Percentiles rank a stretch among this genome's conserved stretches.
Evolutionary conservation across 2,329 filamentous ascomycete genomes (phyloP).

Genomic region (Gliomastix tumulicola): DNA sequence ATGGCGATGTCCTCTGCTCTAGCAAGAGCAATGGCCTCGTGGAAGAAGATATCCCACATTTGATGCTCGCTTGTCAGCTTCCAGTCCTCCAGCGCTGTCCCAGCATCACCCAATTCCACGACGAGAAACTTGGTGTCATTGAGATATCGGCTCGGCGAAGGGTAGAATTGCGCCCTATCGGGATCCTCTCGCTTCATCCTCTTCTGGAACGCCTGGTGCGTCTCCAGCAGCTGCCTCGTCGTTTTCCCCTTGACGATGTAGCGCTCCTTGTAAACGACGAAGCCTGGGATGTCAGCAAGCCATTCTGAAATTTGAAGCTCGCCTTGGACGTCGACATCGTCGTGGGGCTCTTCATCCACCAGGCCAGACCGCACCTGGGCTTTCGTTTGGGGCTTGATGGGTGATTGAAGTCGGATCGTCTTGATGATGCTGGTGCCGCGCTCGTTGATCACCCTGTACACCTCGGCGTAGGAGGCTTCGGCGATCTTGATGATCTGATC

Average conservation of each 20-base stretch:
- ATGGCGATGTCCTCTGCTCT: conserved; percentile 49
- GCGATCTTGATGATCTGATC: conserved; percentile 56
- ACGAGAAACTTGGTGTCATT: conserved; percentile 52
- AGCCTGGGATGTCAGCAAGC: conserved; percentile 57
- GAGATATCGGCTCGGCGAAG: conserved; percentile 52
- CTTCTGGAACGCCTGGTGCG: conserved; percentile 52
- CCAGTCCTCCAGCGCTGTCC: conserved; percentile 52
- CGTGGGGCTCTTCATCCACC: conserved; percentile 52
- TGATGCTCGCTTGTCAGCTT: conserved; percentile 39
- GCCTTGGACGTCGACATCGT: conserved; percentile 45
- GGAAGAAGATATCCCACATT: conserved; percentile 57
- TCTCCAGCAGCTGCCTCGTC: conserved; percentile 45
- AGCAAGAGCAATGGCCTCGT: conserved; percentile 52
- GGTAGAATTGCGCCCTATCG: conserved; percentile 52
- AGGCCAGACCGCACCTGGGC: conserved; percentile 44
- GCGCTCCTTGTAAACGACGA: conserved; percentile 59
- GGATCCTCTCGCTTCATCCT: conserved; percentile 48
- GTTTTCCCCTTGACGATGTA: conserved; percentile 53
- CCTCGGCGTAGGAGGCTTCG: conserved; percentile 60
- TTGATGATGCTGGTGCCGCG: conserved; percentile 60
- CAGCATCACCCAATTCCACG: conserved; percentile 57
- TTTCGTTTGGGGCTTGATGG: conserved; percentile 51
- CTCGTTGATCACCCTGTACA: conserved; percentile 54
- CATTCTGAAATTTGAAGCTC: conserved; percentile 58
- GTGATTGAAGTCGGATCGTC: conserved; percentile 51